Base-by-base conservation (phyloP, 192 early-diverging fungal genomes). In the Rhizoclosmatium sp. region DNA sequence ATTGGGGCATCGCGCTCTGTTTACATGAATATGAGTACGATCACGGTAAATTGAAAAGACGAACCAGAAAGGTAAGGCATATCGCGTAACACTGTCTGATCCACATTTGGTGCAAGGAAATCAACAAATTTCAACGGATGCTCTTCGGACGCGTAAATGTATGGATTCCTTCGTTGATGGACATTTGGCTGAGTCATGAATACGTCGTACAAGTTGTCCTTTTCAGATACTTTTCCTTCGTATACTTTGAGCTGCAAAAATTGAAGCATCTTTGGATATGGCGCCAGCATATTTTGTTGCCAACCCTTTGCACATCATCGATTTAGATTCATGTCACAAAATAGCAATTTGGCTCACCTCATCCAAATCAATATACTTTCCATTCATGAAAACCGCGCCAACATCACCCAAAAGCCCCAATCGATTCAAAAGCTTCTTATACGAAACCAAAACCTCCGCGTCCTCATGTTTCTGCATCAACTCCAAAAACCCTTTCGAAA, bases 301-400 rank as follows among this genome's bases (percentile, higher is more conserved):
- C 85, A 93, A 45, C 79, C 83, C 83, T 3, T 46, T 3, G 14
- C 74, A 1, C 19, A 69, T 48, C 7, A 51, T 48, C 7, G 71
- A 21, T 4, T 75, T 68, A n/a, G 3, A 67, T 46, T 2, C 47
- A 42, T 54, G 3, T 41, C 48, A 7, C 47, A 59, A 41, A 71
- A 58, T 47, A 2, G 71, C 60, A 69, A 85, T 59, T 58, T 79
- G 75, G 45, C 46, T 67, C 19, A 80, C 88, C n/a, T 91, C 88
- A 59, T 81, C 85, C 75, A 93, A 80, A 12, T 87, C 86, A 72
- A 91, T 80, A 74, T 88, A 89, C 78, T 92, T 93, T 65, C 96
- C 96, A 78, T 97, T 97, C 48, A 93, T 74, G 88, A 95, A 97
- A 1, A 91, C 72, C 4, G 87, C 84, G 5, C 91, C 90, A 0